Evolutionary conservation across 1,284 basidiomycete genomes (phyloP), one percentile per base, ranked within the genome.

Genomic region (Phlebopus sp.): DNA sequence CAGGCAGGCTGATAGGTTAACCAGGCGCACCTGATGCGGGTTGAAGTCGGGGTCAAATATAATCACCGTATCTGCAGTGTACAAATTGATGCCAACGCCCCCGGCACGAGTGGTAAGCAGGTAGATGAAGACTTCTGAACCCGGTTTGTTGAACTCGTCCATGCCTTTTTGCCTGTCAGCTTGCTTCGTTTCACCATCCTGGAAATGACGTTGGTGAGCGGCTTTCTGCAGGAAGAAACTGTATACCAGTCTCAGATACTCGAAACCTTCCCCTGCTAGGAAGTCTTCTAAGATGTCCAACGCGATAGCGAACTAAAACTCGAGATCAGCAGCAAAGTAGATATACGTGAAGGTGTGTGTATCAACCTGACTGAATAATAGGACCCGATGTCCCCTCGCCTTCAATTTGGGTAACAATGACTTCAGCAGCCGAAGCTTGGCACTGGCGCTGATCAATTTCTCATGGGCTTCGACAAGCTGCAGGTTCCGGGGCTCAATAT

Each of bases 41-140:
- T 97, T 97, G 69, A 94, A 97, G 70, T 97, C 94, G 0, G 90
- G 89, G 61, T 95, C 93, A 58, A 84, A 88, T 43, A 97, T 84
- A 50, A 98, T 93, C 38, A 97, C 94, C 1, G 90, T 93, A 59
- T 95, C 91, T 30, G 92, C 92, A 48, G 73, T 86, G 79, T 77
- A 86, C 40, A 97, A 77, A 63, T 97, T 97, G 69, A 97, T 97
- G 27, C 95, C 94, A 45, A 97, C 90, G 59, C 96, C 96, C 35
- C 96, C 96, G 34, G 97, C 97, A 38, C 97, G 83, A 23, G 97
- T 99, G 4, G 92, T 91, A 31, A 99, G 76, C 8, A 99, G 73
- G 67, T 92, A 97, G 54, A 97, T 85, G 67, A 95, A 95, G 49
- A 88, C 72, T 42, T 96, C 91, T 1, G 93, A 96, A 43, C 79